Conservation (phyloP, 768 basidiomycete genomes). For the Boletellus sp. region DNA sequence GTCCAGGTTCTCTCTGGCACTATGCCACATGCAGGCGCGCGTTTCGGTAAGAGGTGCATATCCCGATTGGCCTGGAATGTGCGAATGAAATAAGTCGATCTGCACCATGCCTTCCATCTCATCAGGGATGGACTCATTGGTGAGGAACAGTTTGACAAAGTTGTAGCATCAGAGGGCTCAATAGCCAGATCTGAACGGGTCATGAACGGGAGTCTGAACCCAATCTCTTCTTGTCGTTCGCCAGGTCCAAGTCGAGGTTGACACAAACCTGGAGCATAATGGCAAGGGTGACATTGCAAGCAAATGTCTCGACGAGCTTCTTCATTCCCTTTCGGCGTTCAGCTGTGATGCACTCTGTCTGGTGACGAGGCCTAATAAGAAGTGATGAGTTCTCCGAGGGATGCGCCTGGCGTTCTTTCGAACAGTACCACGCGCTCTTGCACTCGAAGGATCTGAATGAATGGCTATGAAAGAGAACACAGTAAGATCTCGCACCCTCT, state of each 20-base stretch:
- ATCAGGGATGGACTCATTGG: background rate
- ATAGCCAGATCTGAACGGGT: background rate
- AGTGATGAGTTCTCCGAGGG: constrained; percentile 5
- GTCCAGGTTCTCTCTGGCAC: background rate
- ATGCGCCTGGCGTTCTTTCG: background rate
- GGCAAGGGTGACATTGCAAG: background rate
- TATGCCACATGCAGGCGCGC: background rate
- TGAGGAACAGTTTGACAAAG: background rate
- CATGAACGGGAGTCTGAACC: background rate
- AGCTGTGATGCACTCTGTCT: constrained; percentile 2
- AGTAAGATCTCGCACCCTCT: too few relatives aligned
- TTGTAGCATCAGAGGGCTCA: background rate
- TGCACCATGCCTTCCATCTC: background rate
- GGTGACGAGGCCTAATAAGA: background rate
- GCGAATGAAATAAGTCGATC: background rate
- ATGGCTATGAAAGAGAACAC: too few relatives aligned
- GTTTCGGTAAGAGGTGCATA: background rate
- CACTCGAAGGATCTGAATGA: too few relatives aligned
- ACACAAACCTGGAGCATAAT: background rate
- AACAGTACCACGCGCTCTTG: too few relatives aligned
- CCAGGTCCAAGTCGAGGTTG: background rate
- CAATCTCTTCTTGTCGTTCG: background rate
- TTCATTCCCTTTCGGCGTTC: background rate
- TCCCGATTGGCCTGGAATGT: background rate
- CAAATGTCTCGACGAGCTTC: background rate